Evolutionary conservation across 2,329 filamentous ascomycete species (phyloP).

Genomic region (Penicillium sp.): DNA sequence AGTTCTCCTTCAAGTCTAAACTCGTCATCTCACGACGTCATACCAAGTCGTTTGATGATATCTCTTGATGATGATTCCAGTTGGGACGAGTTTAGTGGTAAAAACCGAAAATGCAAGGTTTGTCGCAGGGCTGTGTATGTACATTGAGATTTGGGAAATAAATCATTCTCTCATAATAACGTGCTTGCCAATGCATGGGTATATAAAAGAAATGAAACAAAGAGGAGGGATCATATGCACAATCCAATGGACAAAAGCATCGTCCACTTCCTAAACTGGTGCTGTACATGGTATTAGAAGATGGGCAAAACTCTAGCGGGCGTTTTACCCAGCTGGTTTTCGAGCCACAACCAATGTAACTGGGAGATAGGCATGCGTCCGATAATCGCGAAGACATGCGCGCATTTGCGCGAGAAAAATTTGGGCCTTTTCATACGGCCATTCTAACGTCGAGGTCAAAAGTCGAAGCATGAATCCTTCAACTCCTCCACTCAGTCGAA

Average conservation of each 20-base stretch:
- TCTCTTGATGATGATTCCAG: neutral
- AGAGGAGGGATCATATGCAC: neutral
- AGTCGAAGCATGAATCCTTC: constrained; percentile 34
- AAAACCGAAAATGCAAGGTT: too few relatives aligned
- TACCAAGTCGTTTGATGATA: neutral
- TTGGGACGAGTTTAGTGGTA: neutral
- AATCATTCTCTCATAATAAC: neutral
- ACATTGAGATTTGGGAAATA: neutral
- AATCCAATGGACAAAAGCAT: neutral
- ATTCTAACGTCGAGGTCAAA: constrained; percentile 31
- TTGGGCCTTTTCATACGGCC: constrained; percentile 34
- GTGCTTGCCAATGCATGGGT: neutral
- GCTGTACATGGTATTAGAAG: neutral
- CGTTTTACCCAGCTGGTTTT: constrained; percentile 19
- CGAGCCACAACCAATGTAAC: constrained; percentile 29
- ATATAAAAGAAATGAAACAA: neutral
- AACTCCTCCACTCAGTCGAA: constrained; percentile 27
- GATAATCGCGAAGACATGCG: constrained; percentile 28
- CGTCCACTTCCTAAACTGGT: neutral
- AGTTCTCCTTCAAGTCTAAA: neutral
- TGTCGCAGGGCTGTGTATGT: neutral
- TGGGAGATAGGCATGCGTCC: constrained; percentile 32
- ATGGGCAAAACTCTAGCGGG: neutral
- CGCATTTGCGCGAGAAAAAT: constrained; percentile 35
- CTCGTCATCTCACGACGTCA: neutral